phyloP scores from a whole-genome alignment of 345 rosid genomes.

The Aquilaria malaccensis region DNA sequence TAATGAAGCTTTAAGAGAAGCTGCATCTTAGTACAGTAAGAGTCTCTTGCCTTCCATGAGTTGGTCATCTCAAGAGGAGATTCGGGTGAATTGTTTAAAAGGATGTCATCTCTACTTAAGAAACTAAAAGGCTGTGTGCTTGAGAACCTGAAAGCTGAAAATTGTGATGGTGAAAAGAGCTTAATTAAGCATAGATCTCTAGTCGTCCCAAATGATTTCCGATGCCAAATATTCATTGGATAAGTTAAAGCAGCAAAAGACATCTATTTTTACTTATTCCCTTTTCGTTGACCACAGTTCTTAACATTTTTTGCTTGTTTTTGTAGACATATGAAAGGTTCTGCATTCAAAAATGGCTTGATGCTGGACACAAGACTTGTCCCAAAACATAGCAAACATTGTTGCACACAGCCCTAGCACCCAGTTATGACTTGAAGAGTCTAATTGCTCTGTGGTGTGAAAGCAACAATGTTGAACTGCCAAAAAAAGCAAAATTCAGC shows the following conservation, averaged over 20 bases:
- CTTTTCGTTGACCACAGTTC: constrained; percentile 9
- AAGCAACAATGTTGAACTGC: constrained; percentile 86
- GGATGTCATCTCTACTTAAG: constrained; percentile 57
- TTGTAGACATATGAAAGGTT: constrained; percentile 93
- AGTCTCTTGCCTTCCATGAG: constrained; percentile 75
- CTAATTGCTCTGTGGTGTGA: constrained; percentile 94
- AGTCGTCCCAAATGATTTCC: constrained; percentile 92
- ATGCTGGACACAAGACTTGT: constrained; percentile 92
- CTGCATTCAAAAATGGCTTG: constrained; percentile 97
- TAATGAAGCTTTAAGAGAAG: constrained; percentile 69
- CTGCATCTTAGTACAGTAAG: constrained; percentile 75
- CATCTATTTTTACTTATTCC: constrained; percentile 8
- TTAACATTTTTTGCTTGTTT: constrained; percentile 16
- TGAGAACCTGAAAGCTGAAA: constrained; percentile 48
- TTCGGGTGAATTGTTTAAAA: constrained; percentile 51
- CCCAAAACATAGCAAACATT: constrained; percentile 97
- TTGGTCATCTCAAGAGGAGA: constrained; percentile 55
- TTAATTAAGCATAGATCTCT: constrained; percentile 74
- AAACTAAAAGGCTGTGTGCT: constrained; percentile 57
- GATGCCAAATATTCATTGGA: constrained; percentile 97
- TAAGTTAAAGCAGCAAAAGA: constrained; percentile 39
- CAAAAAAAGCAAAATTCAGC: constrained; percentile 61
- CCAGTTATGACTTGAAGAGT: constrained; percentile 88
- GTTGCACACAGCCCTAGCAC: constrained; percentile 75
- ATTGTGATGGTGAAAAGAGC: constrained; percentile 35